Evolutionary conservation across 1,284 basidiomycete genomes (phyloP).

Genomic region (Athelia sp.): DNA sequence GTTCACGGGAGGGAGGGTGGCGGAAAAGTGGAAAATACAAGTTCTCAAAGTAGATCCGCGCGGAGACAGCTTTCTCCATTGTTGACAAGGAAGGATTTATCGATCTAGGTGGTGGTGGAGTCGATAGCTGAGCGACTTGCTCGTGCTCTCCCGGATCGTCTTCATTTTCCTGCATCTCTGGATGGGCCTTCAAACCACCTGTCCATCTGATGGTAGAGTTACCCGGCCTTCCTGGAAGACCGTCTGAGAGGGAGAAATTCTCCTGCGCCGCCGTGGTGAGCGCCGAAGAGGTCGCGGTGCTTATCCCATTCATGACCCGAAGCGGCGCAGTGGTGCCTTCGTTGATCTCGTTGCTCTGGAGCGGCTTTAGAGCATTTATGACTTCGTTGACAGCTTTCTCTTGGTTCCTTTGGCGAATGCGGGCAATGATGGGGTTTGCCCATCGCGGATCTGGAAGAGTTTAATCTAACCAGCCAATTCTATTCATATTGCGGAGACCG

Average conservation of each 20-base stretch:
- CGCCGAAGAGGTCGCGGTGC: slow-evolving; percentile 58
- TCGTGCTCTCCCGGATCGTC: slow-evolving; percentile 24
- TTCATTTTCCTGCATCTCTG: slow-evolving; percentile 55
- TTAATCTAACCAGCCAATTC: slow-evolving; percentile 13
- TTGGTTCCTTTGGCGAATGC: slow-evolving; percentile 70
- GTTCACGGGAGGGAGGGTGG: slow-evolving; percentile 80
- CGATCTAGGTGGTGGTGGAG: slow-evolving; percentile 39
- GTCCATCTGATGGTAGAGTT: slow-evolving; percentile 59
- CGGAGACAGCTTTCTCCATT: slow-evolving; percentile 88
- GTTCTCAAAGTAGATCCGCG: slow-evolving; percentile 95
- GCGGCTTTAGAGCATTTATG: slow-evolving; percentile 61
- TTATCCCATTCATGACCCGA: slow-evolving; percentile 81
- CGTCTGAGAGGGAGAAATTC: slow-evolving; percentile 52
- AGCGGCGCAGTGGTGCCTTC: slow-evolving; percentile 46
- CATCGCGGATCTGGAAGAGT: slow-evolving; percentile 71
- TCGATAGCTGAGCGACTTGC: slow-evolving; percentile 15
- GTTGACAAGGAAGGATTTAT: slow-evolving; percentile 81
- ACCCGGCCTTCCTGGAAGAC: slow-evolving; percentile 51
- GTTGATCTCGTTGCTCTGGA: slow-evolving; percentile 32
- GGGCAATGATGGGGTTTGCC: slow-evolving; percentile 87
- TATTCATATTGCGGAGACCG: slow-evolving; percentile 23
- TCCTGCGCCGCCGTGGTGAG: slow-evolving; percentile 68
- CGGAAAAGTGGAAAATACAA: slow-evolving; percentile 87
- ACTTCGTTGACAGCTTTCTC: slow-evolving; percentile 79
- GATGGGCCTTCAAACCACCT: slow-evolving; percentile 54